These are phyloP conservation scores for Elsinoe ampelina DNA, from an alignment of 2,329 filamentous ascomycete species.

Conservation along the genomic window DNA sequence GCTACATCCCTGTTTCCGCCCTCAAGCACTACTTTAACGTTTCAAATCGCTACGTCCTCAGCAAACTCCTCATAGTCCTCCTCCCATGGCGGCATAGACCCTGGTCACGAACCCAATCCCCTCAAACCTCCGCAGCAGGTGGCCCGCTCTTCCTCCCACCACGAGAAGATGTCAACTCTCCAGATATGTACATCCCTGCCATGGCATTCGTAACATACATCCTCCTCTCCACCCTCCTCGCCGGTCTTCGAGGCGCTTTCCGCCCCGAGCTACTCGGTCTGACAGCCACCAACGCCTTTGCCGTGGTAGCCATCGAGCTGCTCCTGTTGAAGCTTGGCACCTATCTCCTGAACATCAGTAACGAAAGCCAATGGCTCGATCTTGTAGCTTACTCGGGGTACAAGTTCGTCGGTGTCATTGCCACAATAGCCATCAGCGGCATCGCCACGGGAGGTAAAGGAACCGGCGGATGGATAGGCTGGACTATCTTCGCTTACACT, in stretches of 20 bases:
- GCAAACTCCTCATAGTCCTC: slow-evolving; percentile 85
- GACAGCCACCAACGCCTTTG: slow-evolving; percentile 74
- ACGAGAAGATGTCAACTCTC: slow-evolving; percentile 90
- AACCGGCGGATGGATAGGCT: slow-evolving; percentile 80
- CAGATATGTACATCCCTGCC: slow-evolving; percentile 98
- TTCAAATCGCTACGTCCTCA: slow-evolving; percentile 90
- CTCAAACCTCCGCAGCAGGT: slow-evolving; percentile 44
- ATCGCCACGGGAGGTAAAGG: slow-evolving; percentile 68
- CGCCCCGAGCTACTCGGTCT: slow-evolving; percentile 87
- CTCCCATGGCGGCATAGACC: slow-evolving; percentile 97
- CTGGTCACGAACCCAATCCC: slow-evolving; percentile 85
- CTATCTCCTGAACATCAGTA: slow-evolving; percentile 88
- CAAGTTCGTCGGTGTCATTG: slow-evolving; percentile 95
- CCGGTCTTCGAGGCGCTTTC: slow-evolving; percentile 82
- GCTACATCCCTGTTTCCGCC: slow-evolving; percentile 83
- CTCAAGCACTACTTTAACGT: slow-evolving; percentile 99
- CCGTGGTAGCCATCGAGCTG: slow-evolving; percentile 79
- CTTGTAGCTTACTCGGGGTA: slow-evolving; percentile 94
- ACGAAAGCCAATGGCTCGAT: slow-evolving; percentile 86
- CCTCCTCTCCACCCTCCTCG: slow-evolving; percentile 80
- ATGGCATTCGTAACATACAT: slow-evolving; percentile 99
- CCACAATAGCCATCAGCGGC: slow-evolving; percentile 72
- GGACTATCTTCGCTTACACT: slow-evolving; percentile 82
- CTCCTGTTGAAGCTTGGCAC: slow-evolving; percentile 83
- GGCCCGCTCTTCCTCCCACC: slow-evolving; percentile 73